phyloP scores from a whole-genome alignment of 768 basidiomycete genomes.

The Thelephora aurantiotincta region DNA sequence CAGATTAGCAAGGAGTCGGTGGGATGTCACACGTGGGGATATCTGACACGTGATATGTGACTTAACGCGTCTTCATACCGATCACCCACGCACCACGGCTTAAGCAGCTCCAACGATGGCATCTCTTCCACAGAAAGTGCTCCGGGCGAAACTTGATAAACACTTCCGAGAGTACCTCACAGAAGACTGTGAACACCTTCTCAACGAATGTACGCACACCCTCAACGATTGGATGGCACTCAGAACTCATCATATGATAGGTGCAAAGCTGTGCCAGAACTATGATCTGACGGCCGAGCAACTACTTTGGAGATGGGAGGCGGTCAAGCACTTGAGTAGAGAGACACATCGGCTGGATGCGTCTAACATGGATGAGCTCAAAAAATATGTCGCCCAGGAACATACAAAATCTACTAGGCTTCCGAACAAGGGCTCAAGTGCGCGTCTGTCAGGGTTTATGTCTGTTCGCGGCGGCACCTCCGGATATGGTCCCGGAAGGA shows the following conservation, averaged over 20 bases:
- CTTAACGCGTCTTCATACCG: no score
- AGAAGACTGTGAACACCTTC: conserved; percentile 3
- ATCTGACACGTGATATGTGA: no score
- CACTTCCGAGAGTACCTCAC: conserved; percentile 7
- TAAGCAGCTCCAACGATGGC: no score
- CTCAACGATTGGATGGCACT: neutral
- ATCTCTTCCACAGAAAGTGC: conserved; percentile 1
- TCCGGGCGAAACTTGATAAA: conserved; percentile 6
- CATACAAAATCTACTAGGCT: neutral
- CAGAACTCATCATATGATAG: conserved; percentile 19
- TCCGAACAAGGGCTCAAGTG: neutral
- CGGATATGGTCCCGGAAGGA: no score
- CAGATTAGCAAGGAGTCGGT: no score
- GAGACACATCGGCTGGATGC: conserved; percentile 31
- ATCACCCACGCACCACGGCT: no score
- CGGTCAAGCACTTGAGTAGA: conserved; percentile 19
- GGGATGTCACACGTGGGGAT: no score
- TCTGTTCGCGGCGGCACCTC: neutral
- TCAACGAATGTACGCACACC: neutral
- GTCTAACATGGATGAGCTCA: conserved; percentile 29
- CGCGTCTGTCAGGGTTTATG: neutral
- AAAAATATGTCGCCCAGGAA: conserved; percentile 1
- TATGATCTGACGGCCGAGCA: conserved; percentile 38
- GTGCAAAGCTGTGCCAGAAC: conserved; percentile 47
- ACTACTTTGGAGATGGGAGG: conserved; percentile 61